Evolutionary conservation across 257 asterid species (phyloP).

Genomic region (Solanum boliviense): DNA sequence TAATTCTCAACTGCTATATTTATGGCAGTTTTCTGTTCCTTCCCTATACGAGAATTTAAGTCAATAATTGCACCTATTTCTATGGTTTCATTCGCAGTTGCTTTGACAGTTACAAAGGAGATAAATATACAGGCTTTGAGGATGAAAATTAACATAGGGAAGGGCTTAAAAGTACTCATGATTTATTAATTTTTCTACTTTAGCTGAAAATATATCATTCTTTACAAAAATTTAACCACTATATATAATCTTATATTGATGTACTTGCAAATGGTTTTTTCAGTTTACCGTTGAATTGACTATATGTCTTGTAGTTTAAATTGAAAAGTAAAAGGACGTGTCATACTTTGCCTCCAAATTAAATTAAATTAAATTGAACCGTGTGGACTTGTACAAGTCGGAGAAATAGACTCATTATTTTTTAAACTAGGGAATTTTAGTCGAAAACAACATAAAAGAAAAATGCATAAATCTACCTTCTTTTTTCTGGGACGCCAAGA

Average conservation of each 20-base stretch:
- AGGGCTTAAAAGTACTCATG: not conserved
- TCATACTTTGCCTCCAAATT: not conserved
- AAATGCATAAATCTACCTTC: not conserved
- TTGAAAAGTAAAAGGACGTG: not conserved
- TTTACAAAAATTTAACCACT: not conserved
- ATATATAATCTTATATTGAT: not conserved
- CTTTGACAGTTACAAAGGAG: not conserved
- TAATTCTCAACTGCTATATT: conserved; percentile 16
- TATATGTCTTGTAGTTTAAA: not conserved
- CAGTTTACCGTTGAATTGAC: not conserved
- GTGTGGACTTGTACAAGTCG: not conserved
- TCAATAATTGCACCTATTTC: conserved; percentile 28
- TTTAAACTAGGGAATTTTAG: not conserved
- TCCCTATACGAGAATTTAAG: conserved; percentile 27
- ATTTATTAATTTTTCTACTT: not conserved
- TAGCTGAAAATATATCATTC: not conserved
- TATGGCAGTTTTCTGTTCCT: conserved; percentile 26
- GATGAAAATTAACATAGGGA: not conserved
- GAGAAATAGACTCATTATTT: not conserved
- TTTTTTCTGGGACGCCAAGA: not conserved
- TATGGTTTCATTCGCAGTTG: not conserved
- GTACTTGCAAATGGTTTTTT: not conserved
- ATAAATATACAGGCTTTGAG: not conserved
- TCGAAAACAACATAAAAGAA: not conserved
- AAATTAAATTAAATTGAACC: not conserved